Percentiles rank a stretch among this genome's conserved stretches.
Conservation (phyloP, 129 eudicot species). For the Artemisia argyi region DNA sequence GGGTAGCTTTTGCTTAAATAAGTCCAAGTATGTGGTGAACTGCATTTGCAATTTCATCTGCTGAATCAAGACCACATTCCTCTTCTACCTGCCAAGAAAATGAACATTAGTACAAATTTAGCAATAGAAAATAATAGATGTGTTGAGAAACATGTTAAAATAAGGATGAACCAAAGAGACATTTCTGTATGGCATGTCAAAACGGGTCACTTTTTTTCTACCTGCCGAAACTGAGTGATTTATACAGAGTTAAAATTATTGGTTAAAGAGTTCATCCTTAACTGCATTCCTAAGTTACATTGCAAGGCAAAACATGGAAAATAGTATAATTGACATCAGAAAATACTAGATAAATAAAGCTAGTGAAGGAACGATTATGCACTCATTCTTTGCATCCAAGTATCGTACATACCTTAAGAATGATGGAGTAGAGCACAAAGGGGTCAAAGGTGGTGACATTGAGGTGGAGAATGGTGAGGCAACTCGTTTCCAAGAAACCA, state of each 20-base stretch:
- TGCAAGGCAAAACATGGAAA: too few species aligned
- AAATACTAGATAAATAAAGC: not conserved
- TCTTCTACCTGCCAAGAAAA: slow-evolving; percentile 39
- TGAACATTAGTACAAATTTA: not conserved
- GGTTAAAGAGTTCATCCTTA: not conserved
- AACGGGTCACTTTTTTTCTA: not conserved
- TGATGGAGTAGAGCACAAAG: slow-evolving; percentile 39
- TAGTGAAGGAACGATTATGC: not conserved
- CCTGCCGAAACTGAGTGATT: not conserved
- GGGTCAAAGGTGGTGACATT: slow-evolving; percentile 33
- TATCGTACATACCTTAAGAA: slow-evolving; percentile 22
- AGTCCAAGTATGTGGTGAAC: slow-evolving; percentile 40
- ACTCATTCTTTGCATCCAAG: slow-evolving; percentile 1
- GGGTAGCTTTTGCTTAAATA: slow-evolving; percentile 15
- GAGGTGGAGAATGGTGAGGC: slow-evolving; percentile 44
- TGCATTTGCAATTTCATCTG: slow-evolving; percentile 42
- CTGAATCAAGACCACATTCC: slow-evolving; percentile 39
- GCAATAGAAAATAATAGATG: not conserved
- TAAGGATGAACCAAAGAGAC: too few species aligned
- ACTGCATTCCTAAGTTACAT: slow-evolving; percentile 7
- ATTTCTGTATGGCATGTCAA: not conserved
- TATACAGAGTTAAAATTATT: not conserved
- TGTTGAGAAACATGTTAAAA: too few species aligned
- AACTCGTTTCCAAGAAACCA: slow-evolving; percentile 29
- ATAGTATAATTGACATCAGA: not conserved